These are phyloP conservation scores for Trichoderma sp. DNA, from an alignment of 2,329 filamentous ascomycete species.

Conservation along the genomic window DNA sequence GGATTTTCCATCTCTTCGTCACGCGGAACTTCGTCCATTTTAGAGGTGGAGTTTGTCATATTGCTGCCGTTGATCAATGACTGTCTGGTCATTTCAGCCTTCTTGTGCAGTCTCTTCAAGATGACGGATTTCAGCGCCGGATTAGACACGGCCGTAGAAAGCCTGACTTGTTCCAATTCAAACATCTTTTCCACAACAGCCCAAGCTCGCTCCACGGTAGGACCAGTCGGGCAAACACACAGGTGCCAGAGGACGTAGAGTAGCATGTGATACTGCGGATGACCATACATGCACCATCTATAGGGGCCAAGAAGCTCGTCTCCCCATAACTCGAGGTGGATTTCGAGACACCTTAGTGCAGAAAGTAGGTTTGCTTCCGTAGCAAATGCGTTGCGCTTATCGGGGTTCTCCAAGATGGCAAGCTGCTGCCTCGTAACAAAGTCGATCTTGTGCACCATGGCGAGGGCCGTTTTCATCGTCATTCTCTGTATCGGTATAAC, in stretches of 20 bases:
- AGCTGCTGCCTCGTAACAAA: conserved; percentile 36
- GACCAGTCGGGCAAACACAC: conserved; percentile 40
- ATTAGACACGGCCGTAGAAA: conserved; percentile 9
- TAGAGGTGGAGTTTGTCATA: not conserved
- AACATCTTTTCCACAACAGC: conserved; percentile 7
- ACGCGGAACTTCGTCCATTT: not conserved
- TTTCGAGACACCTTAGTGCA: conserved; percentile 39
- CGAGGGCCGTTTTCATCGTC: conserved; percentile 31
- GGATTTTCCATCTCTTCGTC: not conserved
- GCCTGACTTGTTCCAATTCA: conserved; percentile 14
- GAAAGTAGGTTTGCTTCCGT: conserved; percentile 38
- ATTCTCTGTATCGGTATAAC: conserved; percentile 47
- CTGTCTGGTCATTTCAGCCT: conserved; percentile 20
- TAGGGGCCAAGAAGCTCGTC: conserved; percentile 43
- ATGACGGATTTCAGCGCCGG: conserved; percentile 19
- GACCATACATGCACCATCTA: conserved; percentile 42
- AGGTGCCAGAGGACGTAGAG: conserved; percentile 48
- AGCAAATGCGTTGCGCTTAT: conserved; percentile 27
- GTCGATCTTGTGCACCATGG: conserved; percentile 39
- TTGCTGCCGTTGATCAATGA: not conserved
- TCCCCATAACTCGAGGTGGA: conserved; percentile 30
- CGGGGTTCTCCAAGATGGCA: conserved; percentile 27
- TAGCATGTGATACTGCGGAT: conserved; percentile 46
- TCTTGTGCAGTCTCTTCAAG: conserved; percentile 18
- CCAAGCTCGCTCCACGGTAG: conserved; percentile 29